Evolutionary conservation across 805 yeast genomes (phyloP).

Genomic region (Barnettozyma salicaria): DNA sequence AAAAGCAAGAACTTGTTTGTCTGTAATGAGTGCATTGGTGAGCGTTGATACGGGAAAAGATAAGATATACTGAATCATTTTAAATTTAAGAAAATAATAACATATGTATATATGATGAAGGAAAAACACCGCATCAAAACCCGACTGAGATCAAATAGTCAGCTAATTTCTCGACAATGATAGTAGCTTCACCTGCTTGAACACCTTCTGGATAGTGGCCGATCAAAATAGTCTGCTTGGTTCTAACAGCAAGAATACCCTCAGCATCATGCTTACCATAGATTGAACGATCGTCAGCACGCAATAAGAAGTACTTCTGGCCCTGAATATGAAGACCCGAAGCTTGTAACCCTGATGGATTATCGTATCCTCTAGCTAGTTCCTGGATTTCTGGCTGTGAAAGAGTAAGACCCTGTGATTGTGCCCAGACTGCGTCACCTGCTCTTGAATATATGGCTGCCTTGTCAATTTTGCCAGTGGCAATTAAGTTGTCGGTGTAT

Average conservation of each 20-base stretch:
- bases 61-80: no score
- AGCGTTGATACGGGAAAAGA: no score
- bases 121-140: conserved; percentile 39
- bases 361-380: conserved; percentile 73
- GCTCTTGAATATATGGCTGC: conserved; percentile 93
- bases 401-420: conserved; percentile 59
- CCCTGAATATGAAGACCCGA: conserved; percentile 82
- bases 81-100: no score
- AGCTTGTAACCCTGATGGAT: conserved; percentile 74
- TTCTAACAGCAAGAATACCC: conserved; percentile 87
- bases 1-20: conserved; percentile 48
- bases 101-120: no score
- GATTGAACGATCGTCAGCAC: conserved; percentile 88
- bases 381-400: conserved; percentile 64
- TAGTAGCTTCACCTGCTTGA: conserved; percentile 92
- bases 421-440: conserved; percentile 94
- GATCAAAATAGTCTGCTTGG: conserved; percentile 84
- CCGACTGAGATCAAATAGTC: conserved; percentile 88
- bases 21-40: conserved; percentile 5
- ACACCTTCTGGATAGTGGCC: conserved; percentile 94
- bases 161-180: conserved; percentile 91
- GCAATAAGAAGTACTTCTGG: conserved; percentile 79
- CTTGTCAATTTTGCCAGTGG: conserved; percentile 82
- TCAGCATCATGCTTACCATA: conserved; percentile 88
- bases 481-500: conserved; percentile 88